These are phyloP conservation scores for Tieghemiomyces parasiticus DNA, from an alignment of 192 early-diverging fungal species.

Conservation along the genomic window DNA sequence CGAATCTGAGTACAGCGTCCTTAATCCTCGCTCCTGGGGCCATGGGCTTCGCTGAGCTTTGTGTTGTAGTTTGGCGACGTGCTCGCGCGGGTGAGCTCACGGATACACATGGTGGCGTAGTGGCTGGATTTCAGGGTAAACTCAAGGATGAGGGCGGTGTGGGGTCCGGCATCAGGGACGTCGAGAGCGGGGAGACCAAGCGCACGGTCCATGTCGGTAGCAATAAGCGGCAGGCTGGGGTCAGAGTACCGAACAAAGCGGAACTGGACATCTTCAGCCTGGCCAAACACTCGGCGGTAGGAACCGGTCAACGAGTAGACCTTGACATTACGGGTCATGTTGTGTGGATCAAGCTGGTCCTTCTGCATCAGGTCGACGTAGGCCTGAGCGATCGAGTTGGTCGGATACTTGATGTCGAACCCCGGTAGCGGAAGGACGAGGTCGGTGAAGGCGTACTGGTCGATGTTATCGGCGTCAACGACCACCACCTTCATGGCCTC, in stretches of 20 bases:
- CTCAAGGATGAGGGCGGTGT: slow-evolving; percentile 52
- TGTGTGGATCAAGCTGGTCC: slow-evolving; percentile 50
- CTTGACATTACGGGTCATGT: slow-evolving; percentile 44
- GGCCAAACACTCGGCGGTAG: slow-evolving; percentile 44
- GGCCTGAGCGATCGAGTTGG: slow-evolving; percentile 42
- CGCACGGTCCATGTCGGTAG: slow-evolving; percentile 48
- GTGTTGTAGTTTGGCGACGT: slow-evolving; percentile 40
- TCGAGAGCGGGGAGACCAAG: slow-evolving; percentile 26
- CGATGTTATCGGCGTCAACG: slow-evolving; percentile 47
- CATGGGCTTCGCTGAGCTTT: slow-evolving; percentile 14
- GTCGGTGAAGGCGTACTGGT: slow-evolving; percentile 64
- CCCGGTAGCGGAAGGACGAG: slow-evolving; percentile 91
- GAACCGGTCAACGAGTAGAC: slow-evolving; percentile 48
- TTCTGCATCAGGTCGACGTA: slow-evolving; percentile 58
- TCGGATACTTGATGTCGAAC: slow-evolving; percentile 58
- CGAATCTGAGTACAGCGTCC: too few relatives aligned
- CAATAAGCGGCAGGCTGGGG: slow-evolving; percentile 31
- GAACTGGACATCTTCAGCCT: slow-evolving; percentile 41
- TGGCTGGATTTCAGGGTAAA: slow-evolving; percentile 68
- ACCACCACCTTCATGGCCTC: slow-evolving; percentile 24
- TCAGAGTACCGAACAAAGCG: slow-evolving; percentile 52
- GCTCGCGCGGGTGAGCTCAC: slow-evolving; percentile 65
- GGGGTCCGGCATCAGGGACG: slow-evolving; percentile 40
- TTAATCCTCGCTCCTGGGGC: too few relatives aligned
- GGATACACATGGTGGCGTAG: slow-evolving; percentile 96